Evolutionary conservation across 208 protist species (phyloP), one percentile per base, ranked within the genome.

Genomic region (Leishmania major): DNA sequence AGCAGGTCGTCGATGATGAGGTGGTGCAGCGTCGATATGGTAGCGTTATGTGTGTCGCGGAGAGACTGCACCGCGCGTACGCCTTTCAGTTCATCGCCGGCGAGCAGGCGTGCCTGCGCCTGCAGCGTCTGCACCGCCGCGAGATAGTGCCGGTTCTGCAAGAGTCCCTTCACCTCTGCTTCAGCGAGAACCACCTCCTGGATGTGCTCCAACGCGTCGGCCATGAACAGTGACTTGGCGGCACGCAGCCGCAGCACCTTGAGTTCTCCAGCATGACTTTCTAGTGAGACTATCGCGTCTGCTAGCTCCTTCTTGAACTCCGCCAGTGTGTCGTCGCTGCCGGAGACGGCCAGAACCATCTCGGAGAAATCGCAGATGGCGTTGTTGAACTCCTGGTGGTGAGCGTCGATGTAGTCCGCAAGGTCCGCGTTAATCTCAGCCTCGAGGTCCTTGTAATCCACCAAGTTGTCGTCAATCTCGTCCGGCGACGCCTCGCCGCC

Each of bases 331-430:
- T 96, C 93, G 77, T 96, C 92, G 79, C 92, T 96, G 75, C 90
- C 90, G 3, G 92, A 92, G 37, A 97, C 91, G 13, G 93, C 89
- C 45, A 97, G 87, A 45, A 97, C 89, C 90, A 97, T 93, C 78
- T 96, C 90, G 17, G 92, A 95, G 78, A 96, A 97, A 74, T 94
- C 84, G 25, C 83, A 53, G 72, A 96, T 95, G 80, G 92, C 87
- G 37, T 85, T 87, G 83, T 94, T 97, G 84, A 97, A 97, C 79
- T 96, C 91, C 13, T 91, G 87, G 71, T 96, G 87, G 79, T 97
- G 95, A 40, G 78, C 78, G 37, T 96, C 89, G 71, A 97, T 95
- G 89, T 97, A 96, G 75, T 86, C 77, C 37, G 79, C 85, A 8
- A 97, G 85, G 37, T 93, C 74, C 60, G 81, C 80, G 75, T 96